These are phyloP conservation scores for Trichoderma oligosporum DNA, from an alignment of 2,329 filamentous ascomycete species.

Conservation along the genomic window DNA sequence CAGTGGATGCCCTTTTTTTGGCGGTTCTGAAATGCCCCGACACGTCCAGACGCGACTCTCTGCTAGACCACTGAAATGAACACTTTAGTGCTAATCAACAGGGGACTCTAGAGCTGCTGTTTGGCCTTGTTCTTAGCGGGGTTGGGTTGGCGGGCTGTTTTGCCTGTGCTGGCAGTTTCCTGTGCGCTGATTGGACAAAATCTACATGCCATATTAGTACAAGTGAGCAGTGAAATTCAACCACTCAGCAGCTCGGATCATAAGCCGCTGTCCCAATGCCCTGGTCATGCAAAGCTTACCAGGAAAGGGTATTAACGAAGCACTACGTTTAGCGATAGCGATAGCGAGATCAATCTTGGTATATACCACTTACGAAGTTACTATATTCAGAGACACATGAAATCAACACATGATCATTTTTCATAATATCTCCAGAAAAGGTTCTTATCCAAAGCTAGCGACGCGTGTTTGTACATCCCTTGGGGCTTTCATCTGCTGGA, in stretches of 20 bases:
- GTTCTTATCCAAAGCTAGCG: background rate
- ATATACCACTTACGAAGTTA: too few relatives aligned
- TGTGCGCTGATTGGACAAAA: conserved; percentile 2
- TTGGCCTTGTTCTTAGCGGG: background rate
- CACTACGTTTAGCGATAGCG: background rate
- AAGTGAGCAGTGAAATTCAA: background rate
- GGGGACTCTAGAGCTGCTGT: background rate
- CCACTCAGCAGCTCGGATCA: background rate
- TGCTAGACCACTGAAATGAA: conserved; percentile 9
- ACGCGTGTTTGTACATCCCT: background rate
- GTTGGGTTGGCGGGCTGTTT: background rate
- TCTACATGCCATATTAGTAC: too few relatives aligned
- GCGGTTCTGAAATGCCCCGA: conserved; percentile 29
- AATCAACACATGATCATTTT: background rate
- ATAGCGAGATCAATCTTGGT: background rate
- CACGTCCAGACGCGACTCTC: conserved; percentile 38
- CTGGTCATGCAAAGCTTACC: background rate
- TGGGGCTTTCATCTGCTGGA: background rate
- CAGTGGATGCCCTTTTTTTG: conserved; percentile 15
- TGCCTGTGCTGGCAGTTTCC: background rate
- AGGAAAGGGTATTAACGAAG: background rate
- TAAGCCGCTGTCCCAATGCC: background rate
- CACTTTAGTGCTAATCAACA: conserved; percentile 2
- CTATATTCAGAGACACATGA: background rate
- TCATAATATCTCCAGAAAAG: background rate